Evolutionary conservation across 2,329 filamentous ascomycete species (phyloP), one percentile per base, ranked within the genome.

Genomic region (Didymosphaeria variabile): DNA sequence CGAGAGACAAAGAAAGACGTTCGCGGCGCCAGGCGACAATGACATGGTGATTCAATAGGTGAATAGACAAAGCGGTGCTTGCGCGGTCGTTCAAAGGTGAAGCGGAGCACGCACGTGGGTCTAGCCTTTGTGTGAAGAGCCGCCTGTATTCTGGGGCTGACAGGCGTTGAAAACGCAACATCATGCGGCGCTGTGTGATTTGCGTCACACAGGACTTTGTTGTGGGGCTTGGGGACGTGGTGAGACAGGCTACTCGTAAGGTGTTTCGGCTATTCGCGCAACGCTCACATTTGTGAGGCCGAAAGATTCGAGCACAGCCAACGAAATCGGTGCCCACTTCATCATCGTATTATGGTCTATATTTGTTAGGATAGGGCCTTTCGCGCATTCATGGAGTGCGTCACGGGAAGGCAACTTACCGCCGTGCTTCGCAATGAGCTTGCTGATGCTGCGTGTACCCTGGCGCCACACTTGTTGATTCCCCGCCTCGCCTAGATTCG

Each of bases 351-450:
- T 72, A 64, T 76, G 73, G 17, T 68, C 73, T 75, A 49, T 29
- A n/a, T 31, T 55, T 55, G 57, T 69, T 63, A 71, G 63, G 50
- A 15, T 32, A 10, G n/a, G 26, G 2, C 4, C 42, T 47, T 51
- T 38, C 54, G 63, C 57, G 36, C 12, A 42, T 17, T 51, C 56
- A 62, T 55, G 59, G 19, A 36, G 40, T 60, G 58, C 60, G 52
- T 58, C 19, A 34, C 49, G 52, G 56, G 46, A 54, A 58, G 29
- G 63, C 62, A 2, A 59, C 74, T 69, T 68, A 78, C 75, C 75
- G 58, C 76, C 76, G 62, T 78, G 73, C 62, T 74, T 76, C 42
- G 74, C 73, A 58, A 78, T 75, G 13, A 73, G 69, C 55, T 77
- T 78, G 47, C 69, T 72, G 51, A 77, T 70, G 61, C 65, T 70